Percentiles rank a stretch among this genome's conserved stretches.
Conservation (phyloP, 805 yeast genomes). For the Nakazawaea siamensis region DNA sequence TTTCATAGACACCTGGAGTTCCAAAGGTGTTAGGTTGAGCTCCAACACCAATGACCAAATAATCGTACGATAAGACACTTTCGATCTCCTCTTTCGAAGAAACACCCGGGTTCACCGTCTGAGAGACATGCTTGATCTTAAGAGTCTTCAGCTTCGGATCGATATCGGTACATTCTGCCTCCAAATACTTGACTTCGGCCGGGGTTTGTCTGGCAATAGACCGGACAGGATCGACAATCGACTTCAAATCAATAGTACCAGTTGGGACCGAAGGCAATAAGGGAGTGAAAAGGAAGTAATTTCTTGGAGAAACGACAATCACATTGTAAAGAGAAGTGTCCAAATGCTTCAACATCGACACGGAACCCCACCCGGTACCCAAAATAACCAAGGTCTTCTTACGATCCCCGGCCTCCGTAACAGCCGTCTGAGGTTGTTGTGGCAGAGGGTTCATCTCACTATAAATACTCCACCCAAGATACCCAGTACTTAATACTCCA, state of each 20-base stretch:
- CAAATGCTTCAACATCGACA: slow-evolving; percentile 72
- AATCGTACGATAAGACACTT: slow-evolving; percentile 58
- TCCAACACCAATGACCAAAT: slow-evolving; percentile 88
- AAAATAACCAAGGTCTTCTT: slow-evolving; percentile 69
- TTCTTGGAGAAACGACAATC: slow-evolving; percentile 86
- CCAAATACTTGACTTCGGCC: slow-evolving; percentile 76
- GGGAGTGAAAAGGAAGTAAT: slow-evolving; percentile 92
- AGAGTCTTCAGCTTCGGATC: slow-evolving; percentile 66
- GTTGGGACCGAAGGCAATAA: slow-evolving; percentile 91
- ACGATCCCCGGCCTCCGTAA: slow-evolving; percentile 40
- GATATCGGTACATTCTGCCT: slow-evolving; percentile 83
- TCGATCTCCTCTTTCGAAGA: slow-evolving; percentile 34
- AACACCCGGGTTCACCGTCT: slow-evolving; percentile 36
- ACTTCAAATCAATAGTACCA: slow-evolving; percentile 82
- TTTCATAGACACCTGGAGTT: slow-evolving; percentile 86
- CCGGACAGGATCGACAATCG: slow-evolving; percentile 91
- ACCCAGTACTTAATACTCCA: slow-evolving; percentile 43
- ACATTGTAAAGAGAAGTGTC: slow-evolving; percentile 87
- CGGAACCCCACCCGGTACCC: slow-evolving; percentile 95
- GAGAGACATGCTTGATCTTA: slow-evolving; percentile 48
- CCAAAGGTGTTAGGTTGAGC: slow-evolving; percentile 94
- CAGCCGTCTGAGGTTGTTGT: slow-evolving; percentile 49
- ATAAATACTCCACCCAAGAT: slow-evolving; percentile 55
- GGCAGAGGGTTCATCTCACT: slow-evolving; percentile 52
- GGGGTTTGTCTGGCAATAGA: slow-evolving; percentile 67